Conservation (phyloP, 2,329 filamentous ascomycete genomes). For the Talaromyces amestolkiae region DNA sequence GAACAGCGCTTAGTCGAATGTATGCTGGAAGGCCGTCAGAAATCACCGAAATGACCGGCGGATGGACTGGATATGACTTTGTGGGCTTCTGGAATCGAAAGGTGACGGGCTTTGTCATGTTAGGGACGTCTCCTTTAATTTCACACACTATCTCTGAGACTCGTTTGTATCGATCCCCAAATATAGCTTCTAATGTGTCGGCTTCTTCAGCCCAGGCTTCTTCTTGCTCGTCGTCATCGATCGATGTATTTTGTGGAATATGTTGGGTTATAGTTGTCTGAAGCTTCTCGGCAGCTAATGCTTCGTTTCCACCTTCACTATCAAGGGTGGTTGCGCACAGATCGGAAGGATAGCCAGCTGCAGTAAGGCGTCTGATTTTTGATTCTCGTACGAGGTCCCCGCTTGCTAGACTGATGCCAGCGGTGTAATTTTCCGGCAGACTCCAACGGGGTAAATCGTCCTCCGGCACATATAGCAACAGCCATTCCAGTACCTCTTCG, state of each 20-base stretch:
- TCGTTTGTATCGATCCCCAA: slow-evolving; percentile 67
- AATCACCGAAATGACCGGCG: slow-evolving; percentile 67
- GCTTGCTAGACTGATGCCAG: slow-evolving; percentile 81
- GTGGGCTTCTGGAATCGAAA: slow-evolving; percentile 70
- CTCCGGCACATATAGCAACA: slow-evolving; percentile 93
- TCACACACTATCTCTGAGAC: slow-evolving; percentile 65
- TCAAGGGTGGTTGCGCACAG: slow-evolving; percentile 77
- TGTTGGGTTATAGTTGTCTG: slow-evolving; percentile 66
- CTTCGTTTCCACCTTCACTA: slow-evolving; percentile 68
- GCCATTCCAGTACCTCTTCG: slow-evolving; percentile 92
- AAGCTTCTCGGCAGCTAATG: slow-evolving; percentile 71
- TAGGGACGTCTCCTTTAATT: slow-evolving; percentile 60
- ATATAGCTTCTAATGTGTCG: slow-evolving; percentile 79
- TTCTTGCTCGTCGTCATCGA: slow-evolving; percentile 35
- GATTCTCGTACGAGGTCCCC: slow-evolving; percentile 78
- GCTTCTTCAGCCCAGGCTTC: slow-evolving; percentile 82
- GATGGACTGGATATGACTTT: slow-evolving; percentile 65
- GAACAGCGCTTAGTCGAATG: slow-evolving; percentile 84
- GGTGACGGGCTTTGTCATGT: slow-evolving; percentile 45
- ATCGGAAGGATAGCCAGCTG: slow-evolving; percentile 81
- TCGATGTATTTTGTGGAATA: slow-evolving; percentile 23
- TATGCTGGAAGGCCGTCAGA: slow-evolving; percentile 77
- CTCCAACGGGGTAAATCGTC: slow-evolving; percentile 94
- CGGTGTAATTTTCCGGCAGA: slow-evolving; percentile 85
- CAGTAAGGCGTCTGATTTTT: slow-evolving; percentile 75